Evolutionary conservation across 1,284 basidiomycete species (phyloP).

Genomic region (Trametes hirsuta): DNA sequence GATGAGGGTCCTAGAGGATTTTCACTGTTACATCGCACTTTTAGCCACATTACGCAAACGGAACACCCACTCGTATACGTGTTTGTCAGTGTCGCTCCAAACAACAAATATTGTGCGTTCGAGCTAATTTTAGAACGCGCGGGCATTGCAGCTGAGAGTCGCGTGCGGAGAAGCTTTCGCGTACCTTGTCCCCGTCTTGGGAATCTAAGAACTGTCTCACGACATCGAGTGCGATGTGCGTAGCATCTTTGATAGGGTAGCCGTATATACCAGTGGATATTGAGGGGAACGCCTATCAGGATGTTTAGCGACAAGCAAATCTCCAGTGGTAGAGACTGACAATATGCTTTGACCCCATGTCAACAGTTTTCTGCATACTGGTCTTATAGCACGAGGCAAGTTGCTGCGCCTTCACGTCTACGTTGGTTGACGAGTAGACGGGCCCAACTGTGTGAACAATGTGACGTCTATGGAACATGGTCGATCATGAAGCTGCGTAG

Average conservation of each 20-base stretch:
- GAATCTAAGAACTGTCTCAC: conserved; percentile 63
- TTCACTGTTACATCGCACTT: background rate
- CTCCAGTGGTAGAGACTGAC: conserved; percentile 43
- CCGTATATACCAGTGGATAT: conserved; percentile 83
- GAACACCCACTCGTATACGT: conserved; percentile 62
- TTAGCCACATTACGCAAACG: background rate
- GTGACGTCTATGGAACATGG: conserved; percentile 49
- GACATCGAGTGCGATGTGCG: conserved; percentile 66
- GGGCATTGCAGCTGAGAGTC: background rate
- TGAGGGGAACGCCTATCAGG: conserved; percentile 73
- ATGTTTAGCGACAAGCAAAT: background rate
- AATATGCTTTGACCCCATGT: conserved; percentile 65
- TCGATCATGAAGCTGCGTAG: background rate
- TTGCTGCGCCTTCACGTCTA: conserved; percentile 50
- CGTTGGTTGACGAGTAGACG: conserved; percentile 55
- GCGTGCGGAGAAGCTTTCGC: conserved; percentile 12
- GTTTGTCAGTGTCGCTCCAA: conserved; percentile 66
- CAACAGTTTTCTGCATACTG: conserved; percentile 65
- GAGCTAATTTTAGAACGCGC: conserved; percentile 45
- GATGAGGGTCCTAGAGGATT: conserved; percentile 51
- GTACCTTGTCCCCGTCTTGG: conserved; percentile 51
- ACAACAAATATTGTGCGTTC: conserved; percentile 77
- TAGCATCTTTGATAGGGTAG: conserved; percentile 76
- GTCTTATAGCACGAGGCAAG: conserved; percentile 77
- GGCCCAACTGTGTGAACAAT: conserved; percentile 95